Conservation (phyloP, 345 rosid species). For the Ceriops decandra region DNA sequence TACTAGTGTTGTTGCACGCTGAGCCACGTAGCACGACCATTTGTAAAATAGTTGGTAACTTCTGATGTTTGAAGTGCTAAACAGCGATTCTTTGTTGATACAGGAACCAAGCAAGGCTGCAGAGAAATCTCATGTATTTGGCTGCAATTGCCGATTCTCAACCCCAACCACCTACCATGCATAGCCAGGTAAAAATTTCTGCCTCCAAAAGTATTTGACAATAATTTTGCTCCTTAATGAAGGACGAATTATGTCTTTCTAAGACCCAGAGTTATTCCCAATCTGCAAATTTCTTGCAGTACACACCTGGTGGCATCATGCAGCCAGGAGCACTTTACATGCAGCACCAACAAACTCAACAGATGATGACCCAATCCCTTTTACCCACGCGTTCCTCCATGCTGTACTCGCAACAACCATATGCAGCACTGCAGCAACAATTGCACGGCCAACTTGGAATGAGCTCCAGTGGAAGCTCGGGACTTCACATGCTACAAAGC, state of each 20-base stretch:
- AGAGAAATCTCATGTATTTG: constrained; percentile 93
- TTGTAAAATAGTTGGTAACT: neutral
- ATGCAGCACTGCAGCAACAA: constrained; percentile 76
- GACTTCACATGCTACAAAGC: constrained; percentile 59
- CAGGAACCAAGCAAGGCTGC: constrained; percentile 97
- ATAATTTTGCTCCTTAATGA: neutral
- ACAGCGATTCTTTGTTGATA: constrained; percentile 11
- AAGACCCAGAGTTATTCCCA: neutral
- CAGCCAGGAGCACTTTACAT: constrained; percentile 83
- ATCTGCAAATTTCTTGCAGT: constrained; percentile 37
- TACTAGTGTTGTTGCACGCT: neutral
- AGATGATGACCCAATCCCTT: constrained; percentile 81
- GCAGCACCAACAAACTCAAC: constrained; percentile 91
- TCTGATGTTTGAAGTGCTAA: neutral
- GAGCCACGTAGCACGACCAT: too few relatives aligned
- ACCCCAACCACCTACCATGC: constrained; percentile 81
- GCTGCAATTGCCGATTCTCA: constrained; percentile 99
- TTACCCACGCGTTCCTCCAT: constrained; percentile 90
- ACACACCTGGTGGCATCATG: constrained; percentile 57
- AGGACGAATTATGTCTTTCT: neutral
- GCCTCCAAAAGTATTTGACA: neutral
- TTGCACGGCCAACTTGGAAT: constrained; percentile 90
- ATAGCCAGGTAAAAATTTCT: constrained; percentile 58
- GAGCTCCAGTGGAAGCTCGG: constrained; percentile 62
- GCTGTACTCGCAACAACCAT: constrained; percentile 80